These are phyloP conservation scores for Setaria italica DNA, from an alignment of 202 grass and related monocot species.

Conservation along the genomic window DNA sequence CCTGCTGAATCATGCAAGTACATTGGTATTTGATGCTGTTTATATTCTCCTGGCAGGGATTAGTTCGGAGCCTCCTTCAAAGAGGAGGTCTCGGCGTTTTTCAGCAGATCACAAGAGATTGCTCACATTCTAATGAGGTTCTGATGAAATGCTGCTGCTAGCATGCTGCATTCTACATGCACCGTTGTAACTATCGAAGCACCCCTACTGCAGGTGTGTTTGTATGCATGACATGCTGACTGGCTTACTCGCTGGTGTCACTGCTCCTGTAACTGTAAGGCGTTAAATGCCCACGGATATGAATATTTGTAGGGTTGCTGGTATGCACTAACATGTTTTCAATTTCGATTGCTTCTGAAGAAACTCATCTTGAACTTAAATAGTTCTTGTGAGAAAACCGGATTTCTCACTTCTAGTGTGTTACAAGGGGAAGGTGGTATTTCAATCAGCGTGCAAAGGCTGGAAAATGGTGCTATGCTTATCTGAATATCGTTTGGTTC, in stretches of 20 bases:
- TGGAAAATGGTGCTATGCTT: background rate
- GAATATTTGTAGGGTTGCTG: background rate
- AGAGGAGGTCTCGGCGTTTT: conserved; percentile 31
- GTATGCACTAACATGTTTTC: background rate
- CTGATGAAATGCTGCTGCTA: background rate
- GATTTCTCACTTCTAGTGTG: background rate
- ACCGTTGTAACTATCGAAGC: background rate
- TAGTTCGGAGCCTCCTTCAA: conserved; percentile 24
- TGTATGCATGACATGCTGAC: no score
- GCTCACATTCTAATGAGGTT: conserved; percentile 24
- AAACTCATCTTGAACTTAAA: background rate
- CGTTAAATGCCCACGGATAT: background rate
- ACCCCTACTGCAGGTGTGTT: no score
- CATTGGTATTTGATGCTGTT: background rate
- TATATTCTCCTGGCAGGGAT: conserved; percentile 23
- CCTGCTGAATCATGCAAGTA: background rate
- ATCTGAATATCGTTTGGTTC: background rate
- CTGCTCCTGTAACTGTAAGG: no score
- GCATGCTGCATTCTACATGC: background rate
- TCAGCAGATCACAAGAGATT: background rate
- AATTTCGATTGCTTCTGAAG: background rate
- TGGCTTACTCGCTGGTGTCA: no score
- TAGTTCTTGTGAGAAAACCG: background rate
- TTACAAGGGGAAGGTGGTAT: background rate
- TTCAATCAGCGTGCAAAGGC: background rate